Evolutionary conservation across 2,329 filamentous ascomycete genomes (phyloP).

Genomic region (Fusarium beomiforme): DNA sequence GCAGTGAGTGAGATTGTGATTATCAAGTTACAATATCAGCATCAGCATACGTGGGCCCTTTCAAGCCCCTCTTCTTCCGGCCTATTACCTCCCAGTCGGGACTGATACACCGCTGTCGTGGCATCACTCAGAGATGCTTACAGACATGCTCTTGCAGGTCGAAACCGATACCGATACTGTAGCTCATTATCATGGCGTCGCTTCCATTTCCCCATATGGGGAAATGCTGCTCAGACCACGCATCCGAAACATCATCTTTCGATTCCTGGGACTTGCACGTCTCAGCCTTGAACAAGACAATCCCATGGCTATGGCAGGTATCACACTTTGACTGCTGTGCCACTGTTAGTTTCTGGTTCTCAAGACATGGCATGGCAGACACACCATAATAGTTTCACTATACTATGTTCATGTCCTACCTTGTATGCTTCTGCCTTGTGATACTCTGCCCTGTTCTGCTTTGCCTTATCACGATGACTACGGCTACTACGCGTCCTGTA

Average conservation of each 20-base stretch:
- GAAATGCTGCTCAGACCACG: constrained; percentile 21
- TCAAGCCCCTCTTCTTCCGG: constrained; percentile 6
- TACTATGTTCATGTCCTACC: background rate
- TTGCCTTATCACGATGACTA: constrained; percentile 23
- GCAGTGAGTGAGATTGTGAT: constrained; percentile 29
- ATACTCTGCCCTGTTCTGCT: constrained; percentile 15
- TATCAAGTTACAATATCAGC: constrained; percentile 10
- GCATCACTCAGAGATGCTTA: constrained; percentile 18
- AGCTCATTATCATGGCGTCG: constrained; percentile 18
- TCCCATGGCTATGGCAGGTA: constrained; percentile 30
- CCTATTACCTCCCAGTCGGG: constrained; percentile 23
- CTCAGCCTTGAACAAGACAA: constrained; percentile 18
- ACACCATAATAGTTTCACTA: constrained; percentile 9
- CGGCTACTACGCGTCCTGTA: background rate
- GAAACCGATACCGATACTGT: background rate
- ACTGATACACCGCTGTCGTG: constrained; percentile 15
- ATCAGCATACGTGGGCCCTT: constrained; percentile 7
- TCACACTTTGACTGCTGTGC: constrained; percentile 27
- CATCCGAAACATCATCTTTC: constrained; percentile 24
- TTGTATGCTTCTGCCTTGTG: constrained; percentile 1
- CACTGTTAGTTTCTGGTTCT: constrained; percentile 7
- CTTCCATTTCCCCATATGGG: constrained; percentile 31
- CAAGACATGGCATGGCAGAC: background rate
- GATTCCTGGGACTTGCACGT: constrained; percentile 18
- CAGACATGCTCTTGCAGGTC: constrained; percentile 26